Evolutionary conservation across 208 protist genomes (phyloP), one percentile per base, ranked within the genome.

Genomic region (Novymonas esmeraldas): DNA sequence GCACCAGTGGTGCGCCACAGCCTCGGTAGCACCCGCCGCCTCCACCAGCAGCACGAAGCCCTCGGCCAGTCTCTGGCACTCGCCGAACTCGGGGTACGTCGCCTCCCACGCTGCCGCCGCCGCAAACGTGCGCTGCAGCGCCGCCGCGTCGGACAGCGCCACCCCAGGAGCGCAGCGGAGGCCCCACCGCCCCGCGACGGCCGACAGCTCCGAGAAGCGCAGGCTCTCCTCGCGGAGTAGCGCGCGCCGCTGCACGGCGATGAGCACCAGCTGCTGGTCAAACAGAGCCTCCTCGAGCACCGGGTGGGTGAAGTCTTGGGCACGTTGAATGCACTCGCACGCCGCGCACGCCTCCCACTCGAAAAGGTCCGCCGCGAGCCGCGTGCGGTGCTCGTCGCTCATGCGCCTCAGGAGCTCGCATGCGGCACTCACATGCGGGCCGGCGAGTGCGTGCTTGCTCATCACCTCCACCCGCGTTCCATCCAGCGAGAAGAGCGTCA

Each of bases 391-490:
- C 10, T 61, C 61, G 6, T 34, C 41, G 41, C 38, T 77, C 50
- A 92, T 55, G 13, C 26, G 14, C 4, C 14, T 50, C 34, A 93
- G 69, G 3, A 95, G 45, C 29, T 67, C 41, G 6, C 54, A 45
- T 11, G 92, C 89, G 24, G 84, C 38, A n/a, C 84, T 72, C 24
- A 93, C 92, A 66, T 97, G 92, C 0, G 61, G 69, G 20, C 92
- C 92, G n/a, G 78, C 85, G 9, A 90, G 61, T 31, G 73, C 82
- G 69, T 97, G 92, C 57, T 97, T 97, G 33, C 84, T 85, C 76
- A 86, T 82, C 61, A 93, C 38, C 56, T 65, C 41, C 34, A 97
- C 54, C 26, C n/a, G 64, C 14, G 49, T 49, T 16, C 89, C 92
- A 42, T 97, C 89, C 24, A 85, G 64, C 11, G 92, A 92, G 69